Evolutionary conservation across 176 grass and related monocot genomes (phyloP).

Genomic region (Oryza australiensis): DNA sequence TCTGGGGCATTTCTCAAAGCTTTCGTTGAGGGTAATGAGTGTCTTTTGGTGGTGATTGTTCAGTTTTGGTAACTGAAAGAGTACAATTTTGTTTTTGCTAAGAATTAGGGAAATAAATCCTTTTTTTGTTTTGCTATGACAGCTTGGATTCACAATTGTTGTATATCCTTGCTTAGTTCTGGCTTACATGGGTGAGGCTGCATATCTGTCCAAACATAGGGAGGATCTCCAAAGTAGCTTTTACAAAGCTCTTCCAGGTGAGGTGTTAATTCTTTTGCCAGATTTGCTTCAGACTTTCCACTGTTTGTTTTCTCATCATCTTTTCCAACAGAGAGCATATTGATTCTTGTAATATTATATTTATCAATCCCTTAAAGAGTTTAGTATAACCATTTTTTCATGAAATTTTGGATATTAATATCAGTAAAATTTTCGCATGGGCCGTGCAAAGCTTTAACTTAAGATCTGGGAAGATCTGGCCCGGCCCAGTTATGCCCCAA

Average conservation of each 20-base stretch:
- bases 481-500: not conserved
- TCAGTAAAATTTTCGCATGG: not conserved
- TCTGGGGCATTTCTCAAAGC: constrained; percentile 87
- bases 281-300: not conserved
- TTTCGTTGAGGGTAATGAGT: constrained; percentile 64
- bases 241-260: constrained; percentile 91
- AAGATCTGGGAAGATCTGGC: not conserved
- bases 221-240: constrained; percentile 89
- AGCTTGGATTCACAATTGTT: constrained; percentile 78
- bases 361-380: not conserved
- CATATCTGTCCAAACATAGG: constrained; percentile 80
- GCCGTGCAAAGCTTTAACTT: not conserved
- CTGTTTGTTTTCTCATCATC: not conserved
- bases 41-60: not conserved
- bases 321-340: not conserved
- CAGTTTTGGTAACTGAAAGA: not conserved
- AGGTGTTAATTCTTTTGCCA: not conserved
- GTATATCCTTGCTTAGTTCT: constrained; percentile 90
- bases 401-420: not conserved
- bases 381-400: not conserved
- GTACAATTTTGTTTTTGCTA: not conserved
- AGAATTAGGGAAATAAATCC: not conserved
- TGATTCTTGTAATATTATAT: not conserved
- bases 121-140: constrained; percentile 38
- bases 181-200: constrained; percentile 96